Conservation (phyloP, 2,329 filamentous ascomycete genomes). For the Scorias spongiosa region DNA sequence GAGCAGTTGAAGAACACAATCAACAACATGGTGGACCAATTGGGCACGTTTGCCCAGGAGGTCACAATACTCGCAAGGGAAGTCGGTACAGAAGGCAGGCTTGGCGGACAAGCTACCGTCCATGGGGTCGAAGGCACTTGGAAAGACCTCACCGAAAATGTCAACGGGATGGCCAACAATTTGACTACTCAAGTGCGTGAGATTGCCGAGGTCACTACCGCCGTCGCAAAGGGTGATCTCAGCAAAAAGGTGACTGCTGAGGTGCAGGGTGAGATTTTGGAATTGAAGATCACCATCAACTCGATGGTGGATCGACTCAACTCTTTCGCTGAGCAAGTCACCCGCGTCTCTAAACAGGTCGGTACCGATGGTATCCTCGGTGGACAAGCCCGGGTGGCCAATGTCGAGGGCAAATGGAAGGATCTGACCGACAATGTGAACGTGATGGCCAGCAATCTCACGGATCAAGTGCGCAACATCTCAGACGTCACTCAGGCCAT, state of each 20-base stretch:
- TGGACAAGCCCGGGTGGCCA: conserved; percentile 48
- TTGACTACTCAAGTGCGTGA: conserved; percentile 36
- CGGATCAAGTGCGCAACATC: conserved; percentile 65
- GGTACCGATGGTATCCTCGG: conserved; percentile 50
- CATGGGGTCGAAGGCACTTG: conserved; percentile 38
- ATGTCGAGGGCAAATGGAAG: conserved; percentile 53
- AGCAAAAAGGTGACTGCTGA: conserved; percentile 38
- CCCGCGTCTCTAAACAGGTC: conserved; percentile 50
- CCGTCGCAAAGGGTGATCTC: conserved; percentile 36
- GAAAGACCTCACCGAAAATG: conserved; percentile 39
- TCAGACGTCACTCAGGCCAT: conserved; percentile 91
- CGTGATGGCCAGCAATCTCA: conserved; percentile 51
- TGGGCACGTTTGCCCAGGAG: conserved; percentile 38
- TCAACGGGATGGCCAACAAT: conserved; percentile 39
- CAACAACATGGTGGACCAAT: conserved; percentile 38
- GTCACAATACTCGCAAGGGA: conserved; percentile 38
- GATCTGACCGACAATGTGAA: conserved; percentile 53
- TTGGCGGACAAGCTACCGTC: conserved; percentile 37
- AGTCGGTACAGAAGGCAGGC: conserved; percentile 36
- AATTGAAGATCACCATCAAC: conserved; percentile 72
- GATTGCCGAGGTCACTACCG: conserved; percentile 38
- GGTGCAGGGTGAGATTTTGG: conserved; percentile 36
- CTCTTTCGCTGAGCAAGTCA: conserved; percentile 50
- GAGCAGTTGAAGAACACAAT: conserved; percentile 37
- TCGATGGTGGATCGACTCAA: conserved; percentile 51